These are phyloP conservation scores for Coemansia sp. DNA, from an alignment of 192 early-diverging fungal species.

Conservation along the genomic window DNA sequence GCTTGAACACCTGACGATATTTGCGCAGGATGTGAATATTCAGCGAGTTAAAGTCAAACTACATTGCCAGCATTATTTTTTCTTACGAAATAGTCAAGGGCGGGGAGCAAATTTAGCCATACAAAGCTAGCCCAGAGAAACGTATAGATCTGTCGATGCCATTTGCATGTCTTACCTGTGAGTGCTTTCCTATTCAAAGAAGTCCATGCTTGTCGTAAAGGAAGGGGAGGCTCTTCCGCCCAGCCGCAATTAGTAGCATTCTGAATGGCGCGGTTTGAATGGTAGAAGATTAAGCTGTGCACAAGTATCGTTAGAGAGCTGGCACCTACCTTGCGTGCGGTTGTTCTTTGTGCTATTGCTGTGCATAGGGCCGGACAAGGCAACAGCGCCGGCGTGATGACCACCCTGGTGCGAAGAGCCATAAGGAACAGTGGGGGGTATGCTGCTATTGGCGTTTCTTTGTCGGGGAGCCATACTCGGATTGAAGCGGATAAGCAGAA, in stretches of 20 bases:
- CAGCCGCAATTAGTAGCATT: not conserved
- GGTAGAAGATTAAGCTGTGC: too few relatives aligned
- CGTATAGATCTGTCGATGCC: not conserved
- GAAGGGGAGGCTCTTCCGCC: not conserved
- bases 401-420: slow-evolving; percentile 2
- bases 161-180: slow-evolving; percentile 20
- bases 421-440: not conserved
- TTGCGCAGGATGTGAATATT: slow-evolving; percentile 53
- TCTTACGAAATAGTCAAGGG: not conserved
- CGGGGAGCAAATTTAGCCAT: not conserved
- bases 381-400: not conserved
- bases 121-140: not conserved
- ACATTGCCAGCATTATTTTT: not conserved
- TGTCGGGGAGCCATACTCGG: slow-evolving; percentile 14
- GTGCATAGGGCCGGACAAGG: not conserved
- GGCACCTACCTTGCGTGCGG: slow-evolving; percentile 6
- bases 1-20: slow-evolving; percentile 56
- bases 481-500: not conserved
- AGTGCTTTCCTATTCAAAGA: slow-evolving; percentile 19
- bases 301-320: not conserved
- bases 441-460: not conserved
- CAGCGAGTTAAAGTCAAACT: slow-evolving; percentile 53
- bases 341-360: not conserved
- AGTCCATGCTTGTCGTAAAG: not conserved
- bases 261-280: not conserved